Percentiles rank a stretch among this genome's conserved stretches.
Conservation (phyloP, 768 basidiomycete genomes). For the Phanerochaete carnosa region DNA sequence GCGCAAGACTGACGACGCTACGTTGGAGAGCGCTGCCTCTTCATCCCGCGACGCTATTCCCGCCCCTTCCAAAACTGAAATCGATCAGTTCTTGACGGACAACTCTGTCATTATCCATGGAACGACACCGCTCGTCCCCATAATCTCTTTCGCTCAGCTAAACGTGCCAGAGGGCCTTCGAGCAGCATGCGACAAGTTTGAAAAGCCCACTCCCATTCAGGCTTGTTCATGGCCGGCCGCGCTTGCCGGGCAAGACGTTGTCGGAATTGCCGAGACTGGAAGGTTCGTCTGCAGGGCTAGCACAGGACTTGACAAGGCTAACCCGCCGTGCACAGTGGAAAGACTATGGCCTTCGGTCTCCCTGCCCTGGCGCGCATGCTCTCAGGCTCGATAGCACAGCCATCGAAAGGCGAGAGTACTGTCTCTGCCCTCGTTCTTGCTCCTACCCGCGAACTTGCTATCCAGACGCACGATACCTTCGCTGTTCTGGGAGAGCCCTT, state of each 20-base stretch:
- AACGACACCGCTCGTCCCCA: constrained; percentile 50
- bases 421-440: constrained; percentile 67
- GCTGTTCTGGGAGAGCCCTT: constrained; percentile 68
- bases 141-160: constrained; percentile 74
- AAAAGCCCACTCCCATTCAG: constrained; percentile 92
- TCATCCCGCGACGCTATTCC: constrained; percentile 24
- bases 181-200: constrained; percentile 65
- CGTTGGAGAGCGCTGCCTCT: constrained; percentile 17
- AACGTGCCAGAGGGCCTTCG: constrained; percentile 61
- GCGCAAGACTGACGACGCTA: constrained; percentile 10
- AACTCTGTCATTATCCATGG: constrained; percentile 74
- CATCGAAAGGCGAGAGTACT: constrained; percentile 27
- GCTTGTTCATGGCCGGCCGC: constrained; percentile 93
- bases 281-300: constrained; percentile 39
- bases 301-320: neutral
- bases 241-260: constrained; percentile 77
- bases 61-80: constrained; percentile 37
- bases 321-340: constrained; percentile 56
- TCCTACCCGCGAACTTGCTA: constrained; percentile 93
- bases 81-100: constrained; percentile 61
- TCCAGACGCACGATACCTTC: constrained; percentile 90
- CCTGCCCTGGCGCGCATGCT: constrained; percentile 78
- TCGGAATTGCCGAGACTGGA: constrained; percentile 97
- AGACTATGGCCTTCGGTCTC: constrained; percentile 94
- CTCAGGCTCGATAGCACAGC: constrained; percentile 32